Base-by-base conservation (phyloP, 2,329 filamentous ascomycete genomes). In the Stenocarpella maydis region DNA sequence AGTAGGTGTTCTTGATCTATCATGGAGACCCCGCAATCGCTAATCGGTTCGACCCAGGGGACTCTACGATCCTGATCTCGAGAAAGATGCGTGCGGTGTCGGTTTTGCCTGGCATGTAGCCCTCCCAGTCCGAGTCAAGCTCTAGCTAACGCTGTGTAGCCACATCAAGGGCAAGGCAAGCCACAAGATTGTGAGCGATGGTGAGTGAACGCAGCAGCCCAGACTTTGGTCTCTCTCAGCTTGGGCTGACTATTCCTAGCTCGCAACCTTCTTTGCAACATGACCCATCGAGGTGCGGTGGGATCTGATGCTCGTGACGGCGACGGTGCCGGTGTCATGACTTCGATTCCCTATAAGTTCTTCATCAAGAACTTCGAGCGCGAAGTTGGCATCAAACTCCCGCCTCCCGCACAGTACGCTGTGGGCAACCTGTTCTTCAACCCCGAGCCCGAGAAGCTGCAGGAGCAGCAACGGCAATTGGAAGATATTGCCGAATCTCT, bases 81-180 rank as follows among this genome's bases (percentile, higher is more conserved):
- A 98, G 84, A 98, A 98, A 83, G 96, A 99, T 95, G 95, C 96
- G 75, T 99, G 96, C 80, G 96, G 96, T 92, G 96, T 99, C 78
- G 96, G 96, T 81, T 99, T 99, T 83, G 94, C 95, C 82, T 97
- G 95, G 94, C 97, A 86, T 85, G 90, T 69, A 66, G 52, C 3
- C 67, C 21, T 5, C 1, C 17, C 1, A 26, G 34, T 5, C 28
- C 8, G 41, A 10, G 7, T 17, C 17, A 31, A 39, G 43, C 58
- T 61, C 47, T 24, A 31, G 28, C 45, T 65, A 41, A 74, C 70
- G 71, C 67, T 21, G 67, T 70, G 70, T 75, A 97, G 94, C 85
- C 93, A 98, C 82, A 98, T 98, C 83, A 98, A 98, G 87, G 96
- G 96, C 85, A 92, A 93, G 82, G 82, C 95, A 73, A 98, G 95